phyloP scores from a whole-genome alignment of 441 rosid genomes.

The Populus trichocarpa region DNA sequence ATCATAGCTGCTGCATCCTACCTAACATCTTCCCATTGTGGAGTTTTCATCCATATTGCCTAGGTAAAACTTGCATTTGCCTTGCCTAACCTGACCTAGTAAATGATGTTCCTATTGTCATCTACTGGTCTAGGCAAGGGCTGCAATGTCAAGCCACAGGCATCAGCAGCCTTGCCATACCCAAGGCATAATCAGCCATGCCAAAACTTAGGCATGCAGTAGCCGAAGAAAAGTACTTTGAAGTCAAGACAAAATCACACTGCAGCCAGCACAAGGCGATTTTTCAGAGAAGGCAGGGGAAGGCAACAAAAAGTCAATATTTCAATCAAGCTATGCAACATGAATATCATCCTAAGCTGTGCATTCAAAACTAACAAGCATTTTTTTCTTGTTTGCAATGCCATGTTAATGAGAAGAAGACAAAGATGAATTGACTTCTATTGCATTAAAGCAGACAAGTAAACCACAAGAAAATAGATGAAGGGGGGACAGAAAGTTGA shows the following conservation, averaged over 20 bases:
- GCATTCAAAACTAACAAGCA: not conserved
- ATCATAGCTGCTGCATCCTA: not conserved
- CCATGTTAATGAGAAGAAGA: not conserved
- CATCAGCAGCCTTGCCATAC: not conserved
- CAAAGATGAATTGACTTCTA: not conserved
- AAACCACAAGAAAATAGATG: not conserved
- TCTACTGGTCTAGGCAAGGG: not conserved
- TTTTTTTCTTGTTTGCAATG: not conserved
- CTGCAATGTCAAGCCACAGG: not conserved
- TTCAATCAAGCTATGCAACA: not conserved
- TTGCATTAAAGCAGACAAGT: not conserved
- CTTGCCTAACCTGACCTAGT: not conserved
- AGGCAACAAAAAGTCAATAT: not conserved
- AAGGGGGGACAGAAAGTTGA: not conserved
- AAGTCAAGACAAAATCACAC: not conserved
- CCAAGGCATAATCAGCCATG: not conserved
- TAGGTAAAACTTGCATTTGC: not conserved
- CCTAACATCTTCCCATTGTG: not conserved
- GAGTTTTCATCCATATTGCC: not conserved
- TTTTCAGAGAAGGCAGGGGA: not conserved
- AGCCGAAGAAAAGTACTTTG: not conserved
- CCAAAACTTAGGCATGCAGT: not conserved
- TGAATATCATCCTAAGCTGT: not conserved
- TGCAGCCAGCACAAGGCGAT: not conserved
- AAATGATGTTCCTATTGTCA: not conserved